Conservation (phyloP, 2,329 filamentous ascomycete species). For the Magnaporthiopsis poae region DNA sequence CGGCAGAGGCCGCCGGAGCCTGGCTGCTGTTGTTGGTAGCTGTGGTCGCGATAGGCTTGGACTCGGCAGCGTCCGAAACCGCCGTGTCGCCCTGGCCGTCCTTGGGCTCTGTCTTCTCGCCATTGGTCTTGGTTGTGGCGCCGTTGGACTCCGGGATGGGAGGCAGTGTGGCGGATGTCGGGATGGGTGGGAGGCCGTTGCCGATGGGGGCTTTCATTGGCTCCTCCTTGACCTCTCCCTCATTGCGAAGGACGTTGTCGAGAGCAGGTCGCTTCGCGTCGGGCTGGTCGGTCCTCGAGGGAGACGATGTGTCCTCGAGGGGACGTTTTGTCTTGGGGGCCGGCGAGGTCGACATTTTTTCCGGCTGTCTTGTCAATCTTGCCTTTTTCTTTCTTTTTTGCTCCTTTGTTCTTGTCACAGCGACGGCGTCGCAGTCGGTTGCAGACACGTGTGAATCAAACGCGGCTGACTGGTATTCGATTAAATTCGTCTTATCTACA, state of each 20-base stretch:
- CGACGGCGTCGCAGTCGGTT: constrained; percentile 1
- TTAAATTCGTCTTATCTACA: constrained; percentile 59
- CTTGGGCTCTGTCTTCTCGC: constrained; percentile 38
- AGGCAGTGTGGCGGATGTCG: constrained; percentile 1
- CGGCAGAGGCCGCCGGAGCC: constrained; percentile 35
- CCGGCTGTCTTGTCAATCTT: constrained; percentile 38
- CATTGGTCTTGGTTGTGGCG: constrained; percentile 39
- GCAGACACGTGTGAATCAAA: constrained; percentile 1
- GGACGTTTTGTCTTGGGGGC: constrained; percentile 72
- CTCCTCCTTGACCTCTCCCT: constrained; percentile 41
- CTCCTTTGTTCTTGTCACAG: constrained; percentile 27
- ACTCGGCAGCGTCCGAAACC: constrained; percentile 53
- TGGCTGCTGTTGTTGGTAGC: constrained; percentile 30
- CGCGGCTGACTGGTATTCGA: constrained; percentile 29
- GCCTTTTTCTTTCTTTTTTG: constrained; percentile 24
- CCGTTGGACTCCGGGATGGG: constrained; percentile 36
- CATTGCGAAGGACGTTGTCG: constrained; percentile 76
- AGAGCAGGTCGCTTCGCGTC: constrained; percentile 94
- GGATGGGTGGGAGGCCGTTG: constrained; percentile 22
- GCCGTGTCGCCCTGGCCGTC: constrained; percentile 60
- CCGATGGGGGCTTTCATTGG: constrained; percentile 21
- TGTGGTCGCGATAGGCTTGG: constrained; percentile 36
- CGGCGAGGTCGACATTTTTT: constrained; percentile 64
- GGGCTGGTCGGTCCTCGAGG: constrained; percentile 83
- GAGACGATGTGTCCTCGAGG: constrained; percentile 91